phyloP scores from a whole-genome alignment of 768 basidiomycete genomes.

The Lactarius psammicola region DNA sequence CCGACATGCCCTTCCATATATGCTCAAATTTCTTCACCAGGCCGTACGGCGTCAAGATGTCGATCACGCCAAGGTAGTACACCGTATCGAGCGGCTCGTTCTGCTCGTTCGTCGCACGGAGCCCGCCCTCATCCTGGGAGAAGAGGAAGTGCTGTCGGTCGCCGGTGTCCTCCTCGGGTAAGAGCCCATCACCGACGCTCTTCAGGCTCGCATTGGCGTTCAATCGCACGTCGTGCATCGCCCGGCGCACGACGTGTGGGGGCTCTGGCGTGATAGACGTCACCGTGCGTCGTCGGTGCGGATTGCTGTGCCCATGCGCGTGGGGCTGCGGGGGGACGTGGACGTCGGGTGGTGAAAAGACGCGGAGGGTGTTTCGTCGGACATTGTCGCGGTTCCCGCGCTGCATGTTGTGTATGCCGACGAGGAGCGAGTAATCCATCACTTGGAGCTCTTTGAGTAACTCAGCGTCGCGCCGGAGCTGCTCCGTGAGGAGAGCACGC shows the following conservation, averaged over 20 bases:
- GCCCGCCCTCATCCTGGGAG: slow-evolving; percentile 94
- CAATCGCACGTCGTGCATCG: slow-evolving; percentile 80
- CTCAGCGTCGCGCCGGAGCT: slow-evolving; percentile 83
- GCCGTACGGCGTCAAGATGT: slow-evolving; percentile 91
- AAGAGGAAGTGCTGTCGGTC: slow-evolving; percentile 80
- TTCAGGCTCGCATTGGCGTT: slow-evolving; percentile 36
- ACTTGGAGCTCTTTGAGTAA: slow-evolving; percentile 79
- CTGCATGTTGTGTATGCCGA: slow-evolving; percentile 90
- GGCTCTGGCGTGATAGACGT: slow-evolving; percentile 54
- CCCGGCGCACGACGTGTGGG: slow-evolving; percentile 80
- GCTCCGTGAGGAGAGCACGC: slow-evolving; percentile 84
- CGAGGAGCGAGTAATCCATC: slow-evolving; percentile 95
- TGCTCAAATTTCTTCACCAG: slow-evolving; percentile 78
- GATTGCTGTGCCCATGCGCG: slow-evolving; percentile 40
- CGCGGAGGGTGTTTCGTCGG: slow-evolving; percentile 84
- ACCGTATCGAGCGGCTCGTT: slow-evolving; percentile 74
- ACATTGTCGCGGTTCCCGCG: slow-evolving; percentile 92
- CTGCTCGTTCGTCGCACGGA: slow-evolving; percentile 83
- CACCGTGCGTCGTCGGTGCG: slow-evolving; percentile 9
- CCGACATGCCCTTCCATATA: slow-evolving; percentile 86
- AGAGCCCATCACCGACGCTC: slow-evolving; percentile 42
- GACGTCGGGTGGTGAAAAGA: slow-evolving; percentile 75
- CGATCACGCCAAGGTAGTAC: slow-evolving; percentile 95
- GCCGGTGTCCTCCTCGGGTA: slow-evolving; percentile 64
- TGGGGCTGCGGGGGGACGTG: slow-evolving; percentile 60